Evolutionary conservation across 192 early-diverging fungal species (phyloP), one percentile per base, ranked within the genome.

Genomic region (Podila clonocystis): DNA sequence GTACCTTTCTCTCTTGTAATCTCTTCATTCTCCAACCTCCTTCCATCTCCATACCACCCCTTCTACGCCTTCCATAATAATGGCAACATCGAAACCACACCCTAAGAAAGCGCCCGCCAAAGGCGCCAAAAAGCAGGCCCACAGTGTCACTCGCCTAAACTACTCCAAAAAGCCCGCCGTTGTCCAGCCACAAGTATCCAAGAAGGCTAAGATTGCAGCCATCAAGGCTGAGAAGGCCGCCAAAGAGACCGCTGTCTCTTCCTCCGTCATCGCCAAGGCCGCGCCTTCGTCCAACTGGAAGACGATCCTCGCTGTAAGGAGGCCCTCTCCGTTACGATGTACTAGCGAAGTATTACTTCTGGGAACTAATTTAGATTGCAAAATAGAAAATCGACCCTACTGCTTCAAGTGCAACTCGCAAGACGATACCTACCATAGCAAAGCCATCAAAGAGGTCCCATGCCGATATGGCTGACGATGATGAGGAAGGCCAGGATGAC

Each of bases 271-370:
- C 45, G 67, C 75, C 30, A 78, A 78, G 38, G 63, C 77, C 1
- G 74, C 76, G 0, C 82, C 85, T 28, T 88, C 87, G 11, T 84
- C 85, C 7, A 88, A 88, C 67, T 88, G 87, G 87, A 88, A 88
- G 48, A 82, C 70, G 38, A 68, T 88, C 2, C 62, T 67, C 52
- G 52, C 82, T 58, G 85, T 87, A 82, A 71, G 71, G 28, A 33
- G 30, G 19, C 0, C 8, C 6, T 17, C 41, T 45, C 1, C 11
- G 13, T 4, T 15, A 45, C 11, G 13, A 0, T 45, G 11, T 45
- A 31, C 5, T 0, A 4, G 68, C 30, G 11, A 45, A 4, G 4
- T 65, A 20, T 24, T 13, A 2, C 33, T 58, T n/a, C 5, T 49
- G 52, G 3, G 52, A 55, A 22, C 22, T 55, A 55, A 24, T 6